These are phyloP conservation scores for Naganishia vishniacii DNA, from an alignment of 768 basidiomycete genomes.

Conservation along the genomic window DNA sequence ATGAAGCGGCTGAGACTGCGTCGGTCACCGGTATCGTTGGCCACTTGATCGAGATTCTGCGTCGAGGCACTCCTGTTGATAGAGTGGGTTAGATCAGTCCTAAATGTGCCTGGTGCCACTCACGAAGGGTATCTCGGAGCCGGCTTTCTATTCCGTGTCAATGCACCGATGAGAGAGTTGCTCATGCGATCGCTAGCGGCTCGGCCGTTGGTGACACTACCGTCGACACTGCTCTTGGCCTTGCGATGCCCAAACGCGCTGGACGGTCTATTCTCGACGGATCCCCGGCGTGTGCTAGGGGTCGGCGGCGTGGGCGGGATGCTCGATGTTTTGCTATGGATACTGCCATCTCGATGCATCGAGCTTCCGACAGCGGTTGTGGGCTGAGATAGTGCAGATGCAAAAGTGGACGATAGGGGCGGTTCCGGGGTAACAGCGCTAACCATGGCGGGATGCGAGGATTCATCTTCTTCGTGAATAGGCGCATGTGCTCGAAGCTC, in stretches of 20 bases:
- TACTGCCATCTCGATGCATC: conserved; percentile 11
- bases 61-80: conserved; percentile 11
- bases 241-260: conserved; percentile 41
- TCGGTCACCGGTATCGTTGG: conserved; percentile 18
- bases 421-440: conserved; percentile 19
- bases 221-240: conserved; percentile 44
- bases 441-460: background rate
- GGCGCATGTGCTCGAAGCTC: conserved; percentile 3
- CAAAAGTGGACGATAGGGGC: conserved; percentile 5
- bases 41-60: conserved; percentile 8
- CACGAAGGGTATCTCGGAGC: conserved; percentile 66
- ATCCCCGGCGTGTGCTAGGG: conserved; percentile 31
- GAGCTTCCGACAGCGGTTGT: conserved; percentile 2
- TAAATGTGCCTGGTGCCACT: conserved; percentile 38
- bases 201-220: conserved; percentile 13
- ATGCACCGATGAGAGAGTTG: conserved; percentile 61
- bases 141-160: conserved; percentile 72
- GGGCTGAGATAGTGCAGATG: conserved; percentile 4
- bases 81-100: background rate
- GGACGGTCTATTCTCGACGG: conserved; percentile 12
- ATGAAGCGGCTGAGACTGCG: conserved; percentile 20
- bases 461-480: conserved; percentile 26
- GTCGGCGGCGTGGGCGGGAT: conserved; percentile 42
- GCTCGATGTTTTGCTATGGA: conserved; percentile 28
- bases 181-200: conserved; percentile 53